Evolutionary conservation across 179 eudicot species (phyloP).

Genomic region (Amaranthus tricolor): DNA sequence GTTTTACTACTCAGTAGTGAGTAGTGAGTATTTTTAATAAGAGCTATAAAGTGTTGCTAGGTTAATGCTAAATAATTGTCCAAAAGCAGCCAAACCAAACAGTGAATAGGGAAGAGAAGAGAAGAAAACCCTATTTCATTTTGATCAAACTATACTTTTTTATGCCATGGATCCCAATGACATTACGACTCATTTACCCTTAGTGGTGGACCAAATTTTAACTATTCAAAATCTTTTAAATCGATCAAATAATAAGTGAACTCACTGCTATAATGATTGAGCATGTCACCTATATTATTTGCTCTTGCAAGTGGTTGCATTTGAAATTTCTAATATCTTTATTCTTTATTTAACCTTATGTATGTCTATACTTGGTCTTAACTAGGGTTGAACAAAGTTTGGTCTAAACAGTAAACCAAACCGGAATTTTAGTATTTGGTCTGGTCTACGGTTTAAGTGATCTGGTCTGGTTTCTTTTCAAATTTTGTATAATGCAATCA

Average conservation of each 20-base stretch:
- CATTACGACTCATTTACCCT: constrained; percentile 27
- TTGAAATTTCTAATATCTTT: too few species aligned
- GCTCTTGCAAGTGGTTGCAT: too few species aligned
- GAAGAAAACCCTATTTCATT: constrained; percentile 2
- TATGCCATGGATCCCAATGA: constrained; percentile 27
- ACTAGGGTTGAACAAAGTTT: too few species aligned
- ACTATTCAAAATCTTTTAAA: neutral
- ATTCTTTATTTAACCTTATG: too few species aligned
- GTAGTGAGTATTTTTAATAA: neutral
- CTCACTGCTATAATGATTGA: too few species aligned
- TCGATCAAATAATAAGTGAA: neutral
- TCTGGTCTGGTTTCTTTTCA: too few species aligned
- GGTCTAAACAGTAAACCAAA: too few species aligned
- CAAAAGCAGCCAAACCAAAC: constrained; percentile 19
- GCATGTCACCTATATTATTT: too few species aligned
- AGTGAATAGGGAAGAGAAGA: neutral
- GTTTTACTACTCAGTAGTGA: neutral
- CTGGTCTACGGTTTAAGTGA: too few species aligned
- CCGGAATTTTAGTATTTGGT: too few species aligned
- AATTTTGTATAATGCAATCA: too few species aligned
- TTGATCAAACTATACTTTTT: constrained; percentile 11
- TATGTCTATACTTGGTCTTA: too few species aligned
- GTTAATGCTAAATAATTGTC: neutral
- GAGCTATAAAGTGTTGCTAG: constrained; percentile 2
- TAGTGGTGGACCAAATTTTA: constrained; percentile 11